phyloP scores from a whole-genome alignment of 345 rosid genomes.

The Salix purpurea region DNA sequence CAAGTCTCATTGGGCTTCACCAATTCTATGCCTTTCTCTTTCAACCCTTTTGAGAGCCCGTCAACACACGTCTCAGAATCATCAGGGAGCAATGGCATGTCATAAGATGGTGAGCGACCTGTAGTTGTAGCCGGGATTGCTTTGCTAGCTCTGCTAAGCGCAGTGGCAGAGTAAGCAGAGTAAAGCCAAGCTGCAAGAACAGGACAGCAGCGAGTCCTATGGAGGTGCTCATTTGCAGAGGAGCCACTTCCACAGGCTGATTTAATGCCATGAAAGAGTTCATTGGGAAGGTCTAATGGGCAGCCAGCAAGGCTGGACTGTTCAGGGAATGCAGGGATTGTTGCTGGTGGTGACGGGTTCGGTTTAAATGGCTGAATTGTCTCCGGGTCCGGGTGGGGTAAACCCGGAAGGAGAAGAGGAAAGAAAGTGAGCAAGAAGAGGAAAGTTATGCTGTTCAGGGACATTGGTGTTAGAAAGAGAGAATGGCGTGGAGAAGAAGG shows the following conservation, averaged over 20 bases:
- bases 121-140: slow-evolving; percentile 8
- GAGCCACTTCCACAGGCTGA: slow-evolving; percentile 44
- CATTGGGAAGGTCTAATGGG: slow-evolving; percentile 64
- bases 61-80: slow-evolving; percentile 95
- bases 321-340: slow-evolving; percentile 93
- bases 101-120: slow-evolving; percentile 35
- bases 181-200: slow-evolving; percentile 87
- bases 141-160: slow-evolving; percentile 34
- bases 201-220: slow-evolving; percentile 71
- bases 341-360: slow-evolving; percentile 51
- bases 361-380: slow-evolving; percentile 44
- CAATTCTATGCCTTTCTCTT: slow-evolving; percentile 57
- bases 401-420: slow-evolving; percentile 8
- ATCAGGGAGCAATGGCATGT: slow-evolving; percentile 82
- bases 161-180: slow-evolving; percentile 76
- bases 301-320: slow-evolving; percentile 67
- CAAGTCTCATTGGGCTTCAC: slow-evolving; percentile 70
- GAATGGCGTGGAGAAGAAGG: slow-evolving; percentile 17
- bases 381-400: slow-evolving; percentile 40
- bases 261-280: slow-evolving; percentile 58
- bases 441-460: slow-evolving; percentile 11
- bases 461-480: slow-evolving; percentile 20
- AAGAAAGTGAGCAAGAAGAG: slow-evolving; percentile 11
- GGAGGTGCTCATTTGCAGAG: slow-evolving; percentile 35
- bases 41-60: slow-evolving; percentile 53